Conservation (phyloP, 2,329 filamentous ascomycete genomes). For the Aspergillus luchuensis region DNA sequence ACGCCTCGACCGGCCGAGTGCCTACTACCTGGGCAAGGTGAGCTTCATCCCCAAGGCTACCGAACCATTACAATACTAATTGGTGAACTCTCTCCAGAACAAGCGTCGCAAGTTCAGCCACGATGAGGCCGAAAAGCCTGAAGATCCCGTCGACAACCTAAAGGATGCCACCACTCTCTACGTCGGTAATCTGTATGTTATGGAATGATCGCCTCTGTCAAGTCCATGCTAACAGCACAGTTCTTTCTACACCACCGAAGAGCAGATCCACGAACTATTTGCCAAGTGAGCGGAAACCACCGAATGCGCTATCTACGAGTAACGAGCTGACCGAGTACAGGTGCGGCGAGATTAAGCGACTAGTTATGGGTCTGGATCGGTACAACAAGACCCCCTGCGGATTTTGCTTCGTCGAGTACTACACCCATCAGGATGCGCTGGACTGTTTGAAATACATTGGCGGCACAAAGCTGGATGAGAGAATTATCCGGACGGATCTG, state of each 20-base stretch:
- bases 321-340: slow-evolving; percentile 37
- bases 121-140: slow-evolving; percentile 59
- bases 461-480: slow-evolving; percentile 95
- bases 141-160: slow-evolving; percentile 74
- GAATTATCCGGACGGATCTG: slow-evolving; percentile 91
- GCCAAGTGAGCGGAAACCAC: slow-evolving; percentile 62
- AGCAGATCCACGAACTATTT: slow-evolving; percentile 97
- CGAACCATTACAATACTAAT: slow-evolving; percentile 2
- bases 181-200: slow-evolving; percentile 83
- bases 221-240: slow-evolving; percentile 46
- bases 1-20: slow-evolving; percentile 88
- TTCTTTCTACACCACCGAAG: slow-evolving; percentile 97
- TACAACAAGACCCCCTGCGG: slow-evolving; percentile 98
- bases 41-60: slow-evolving; percentile 8
- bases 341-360: slow-evolving; percentile 94
- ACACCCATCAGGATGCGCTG: slow-evolving; percentile 93
- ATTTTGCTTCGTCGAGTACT: slow-evolving; percentile 99
- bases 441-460: slow-evolving; percentile 99
- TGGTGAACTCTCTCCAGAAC: slow-evolving; percentile 53
- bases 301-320: background rate
- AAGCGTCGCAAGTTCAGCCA: slow-evolving; percentile 69
- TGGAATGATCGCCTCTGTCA: background rate
- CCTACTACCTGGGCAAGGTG: slow-evolving; percentile 85
- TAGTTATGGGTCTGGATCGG: slow-evolving; percentile 96
- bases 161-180: slow-evolving; percentile 91